Conservation (phyloP, 2,329 filamentous ascomycete species). For the Epichloe aotearoae region DNA sequence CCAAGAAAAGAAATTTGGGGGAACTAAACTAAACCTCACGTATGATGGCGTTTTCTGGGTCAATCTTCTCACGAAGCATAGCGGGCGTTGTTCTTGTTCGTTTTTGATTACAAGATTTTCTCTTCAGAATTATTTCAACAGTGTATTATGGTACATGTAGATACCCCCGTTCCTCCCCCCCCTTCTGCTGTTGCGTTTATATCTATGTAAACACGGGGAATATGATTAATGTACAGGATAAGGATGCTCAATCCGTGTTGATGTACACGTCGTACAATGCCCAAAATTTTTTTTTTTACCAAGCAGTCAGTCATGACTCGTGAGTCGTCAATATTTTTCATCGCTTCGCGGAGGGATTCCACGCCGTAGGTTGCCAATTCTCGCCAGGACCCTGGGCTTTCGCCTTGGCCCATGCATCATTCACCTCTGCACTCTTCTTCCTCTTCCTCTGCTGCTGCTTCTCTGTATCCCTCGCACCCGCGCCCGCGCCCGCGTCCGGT, state of each 20-base stretch:
- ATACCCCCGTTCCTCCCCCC: not conserved
- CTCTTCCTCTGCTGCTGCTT: constrained; percentile 1
- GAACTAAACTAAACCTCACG: not conserved
- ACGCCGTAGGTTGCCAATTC: constrained; percentile 53
- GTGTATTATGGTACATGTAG: not conserved
- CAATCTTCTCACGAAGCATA: not conserved
- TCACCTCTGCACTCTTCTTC: constrained; percentile 7
- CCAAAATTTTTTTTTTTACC: too few relatives aligned
- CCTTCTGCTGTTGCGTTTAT: not conserved
- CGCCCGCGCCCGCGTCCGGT: not conserved
- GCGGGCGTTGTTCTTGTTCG: not conserved
- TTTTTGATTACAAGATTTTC: not conserved
- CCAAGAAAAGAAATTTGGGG: too few relatives aligned
- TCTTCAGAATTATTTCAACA: not conserved
- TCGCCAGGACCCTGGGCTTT: constrained; percentile 38
- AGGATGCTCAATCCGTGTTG: too few relatives aligned
- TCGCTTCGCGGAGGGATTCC: constrained; percentile 31
- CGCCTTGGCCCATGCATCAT: constrained; percentile 47
- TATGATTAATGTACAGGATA: not conserved
- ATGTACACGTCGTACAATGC: too few relatives aligned
- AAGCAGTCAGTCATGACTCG: too few relatives aligned
- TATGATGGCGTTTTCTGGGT: not conserved
- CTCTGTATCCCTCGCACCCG: not conserved
- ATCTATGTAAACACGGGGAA: too few relatives aligned
- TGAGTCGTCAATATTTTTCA: not conserved